Conservation (phyloP, 169 alveolate species). For the Plasmodium vinckei region DNA sequence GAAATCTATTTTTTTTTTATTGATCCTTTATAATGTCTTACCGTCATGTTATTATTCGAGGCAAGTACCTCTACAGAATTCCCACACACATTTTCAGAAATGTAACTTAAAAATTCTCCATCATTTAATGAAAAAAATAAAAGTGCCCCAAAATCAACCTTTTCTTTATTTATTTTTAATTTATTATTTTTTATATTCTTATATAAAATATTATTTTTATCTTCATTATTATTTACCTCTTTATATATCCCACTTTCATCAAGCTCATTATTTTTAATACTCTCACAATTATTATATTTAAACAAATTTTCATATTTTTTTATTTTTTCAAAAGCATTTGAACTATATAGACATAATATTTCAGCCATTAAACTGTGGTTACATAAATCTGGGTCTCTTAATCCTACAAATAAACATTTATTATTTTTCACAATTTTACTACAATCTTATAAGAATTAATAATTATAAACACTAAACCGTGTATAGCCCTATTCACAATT, state of each 20-base stretch:
- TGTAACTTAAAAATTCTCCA: constrained; percentile 70
- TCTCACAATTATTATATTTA: constrained; percentile 13
- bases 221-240: not conserved
- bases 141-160: constrained; percentile 54
- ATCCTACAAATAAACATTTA: constrained; percentile 3
- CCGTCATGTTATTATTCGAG: constrained; percentile 68
- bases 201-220: constrained; percentile 28
- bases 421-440: too few relatives aligned
- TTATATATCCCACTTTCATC: not conserved
- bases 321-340: constrained; percentile 56
- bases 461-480: not conserved
- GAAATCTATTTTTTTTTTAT: not conserved
- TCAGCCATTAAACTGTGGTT: constrained; percentile 69
- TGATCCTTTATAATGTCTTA: not conserved
- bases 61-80: constrained; percentile 64
- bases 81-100: constrained; percentile 72
- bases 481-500: not conserved
- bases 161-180: constrained; percentile 32
- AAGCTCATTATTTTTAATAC: not conserved
- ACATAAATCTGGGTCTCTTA: constrained; percentile 60
- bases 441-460: not conserved
- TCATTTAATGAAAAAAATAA: constrained; percentile 72
- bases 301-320: constrained; percentile 30
- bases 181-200: constrained; percentile 37
- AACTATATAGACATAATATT: constrained; percentile 58